Conservation (phyloP, 768 basidiomycete genomes). For the Boletus barrowsii region DNA sequence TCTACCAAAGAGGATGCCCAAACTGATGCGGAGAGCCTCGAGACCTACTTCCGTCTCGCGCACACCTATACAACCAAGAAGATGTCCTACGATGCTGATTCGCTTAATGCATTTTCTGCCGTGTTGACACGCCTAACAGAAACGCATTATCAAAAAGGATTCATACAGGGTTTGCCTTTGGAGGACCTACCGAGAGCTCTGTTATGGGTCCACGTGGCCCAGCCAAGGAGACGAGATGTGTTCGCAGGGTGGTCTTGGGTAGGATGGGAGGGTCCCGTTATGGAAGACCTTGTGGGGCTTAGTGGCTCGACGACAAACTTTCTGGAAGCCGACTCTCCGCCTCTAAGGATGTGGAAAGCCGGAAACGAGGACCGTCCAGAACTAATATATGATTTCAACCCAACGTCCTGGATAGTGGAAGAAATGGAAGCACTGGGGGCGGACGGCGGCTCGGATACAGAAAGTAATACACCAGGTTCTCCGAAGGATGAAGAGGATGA, state of each 20-base stretch:
- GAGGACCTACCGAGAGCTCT: constrained; percentile 9
- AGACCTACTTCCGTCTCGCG: constrained; percentile 2
- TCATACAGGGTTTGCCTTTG: constrained; percentile 12
- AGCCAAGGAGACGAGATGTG: not conserved
- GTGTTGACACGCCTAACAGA: constrained; percentile 6
- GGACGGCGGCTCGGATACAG: no score
- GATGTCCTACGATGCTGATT: constrained; percentile 6
- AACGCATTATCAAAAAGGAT: constrained; percentile 4
- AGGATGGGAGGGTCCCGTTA: constrained; percentile 5
- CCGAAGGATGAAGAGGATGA: no score
- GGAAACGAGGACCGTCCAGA: not conserved
- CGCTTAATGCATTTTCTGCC: constrained; percentile 15
- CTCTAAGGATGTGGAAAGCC: constrained; percentile 11
- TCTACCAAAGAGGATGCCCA: not conserved
- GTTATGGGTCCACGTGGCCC: constrained; percentile 5
- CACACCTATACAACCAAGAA: constrained; percentile 1
- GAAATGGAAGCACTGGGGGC: not conserved
- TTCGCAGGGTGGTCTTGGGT: constrained; percentile 14
- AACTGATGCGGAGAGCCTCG: not conserved
- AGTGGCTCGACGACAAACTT: not conserved
- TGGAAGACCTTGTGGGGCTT: no score
- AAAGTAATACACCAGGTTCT: no score
- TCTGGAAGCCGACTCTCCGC: not conserved
- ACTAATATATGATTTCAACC: constrained; percentile 9
- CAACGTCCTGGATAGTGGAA: not conserved